phyloP scores from a whole-genome alignment of 169 alveolate species.

The Sarcocystis neurona region DNA sequence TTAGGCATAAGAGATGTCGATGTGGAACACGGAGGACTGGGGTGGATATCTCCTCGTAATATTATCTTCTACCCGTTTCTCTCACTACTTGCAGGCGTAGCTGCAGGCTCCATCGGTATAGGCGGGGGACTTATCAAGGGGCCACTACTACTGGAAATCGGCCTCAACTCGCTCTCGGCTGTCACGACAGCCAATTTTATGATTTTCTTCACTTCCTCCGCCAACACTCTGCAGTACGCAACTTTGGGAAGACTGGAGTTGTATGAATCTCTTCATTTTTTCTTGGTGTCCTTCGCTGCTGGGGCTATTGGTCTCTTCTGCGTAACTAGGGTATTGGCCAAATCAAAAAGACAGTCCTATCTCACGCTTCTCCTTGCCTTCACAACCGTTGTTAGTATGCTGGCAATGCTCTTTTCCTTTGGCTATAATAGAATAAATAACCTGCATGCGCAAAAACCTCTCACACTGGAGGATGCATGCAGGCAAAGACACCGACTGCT shows the following conservation, averaged over 20 bases:
- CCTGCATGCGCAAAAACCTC: neutral
- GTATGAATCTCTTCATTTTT: conserved; percentile 23
- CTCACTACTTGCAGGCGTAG: conserved; percentile 55
- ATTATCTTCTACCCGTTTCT: conserved; percentile 54
- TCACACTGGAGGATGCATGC: conserved; percentile 51
- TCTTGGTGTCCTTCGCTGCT: conserved; percentile 38
- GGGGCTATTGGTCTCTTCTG: conserved; percentile 57
- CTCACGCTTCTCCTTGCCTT: conserved; percentile 54
- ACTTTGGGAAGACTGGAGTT: conserved; percentile 50
- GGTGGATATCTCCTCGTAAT: conserved; percentile 53
- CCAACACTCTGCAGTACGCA: conserved; percentile 57
- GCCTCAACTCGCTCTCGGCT: conserved; percentile 58
- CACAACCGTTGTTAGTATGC: conserved; percentile 37
- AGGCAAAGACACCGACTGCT: conserved; percentile 30
- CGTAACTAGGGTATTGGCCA: conserved; percentile 31
- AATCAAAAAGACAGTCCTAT: conserved; percentile 45
- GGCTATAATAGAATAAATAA: conserved; percentile 14
- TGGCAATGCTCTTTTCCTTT: conserved; percentile 52
- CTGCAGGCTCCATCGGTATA: conserved; percentile 62
- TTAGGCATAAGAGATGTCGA: conserved; percentile 3
- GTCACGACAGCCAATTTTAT: conserved; percentile 64
- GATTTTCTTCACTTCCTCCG: conserved; percentile 64
- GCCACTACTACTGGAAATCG: conserved; percentile 64
- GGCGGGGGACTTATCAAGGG: conserved; percentile 67
- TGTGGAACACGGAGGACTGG: conserved; percentile 52